A percentile compares a stretch with the other conserved stretches of the same genome.
These are phyloP conservation scores for Exserohilum rostratum DNA, from an alignment of 2,329 filamentous ascomycete genomes.

Conservation along the genomic window DNA sequence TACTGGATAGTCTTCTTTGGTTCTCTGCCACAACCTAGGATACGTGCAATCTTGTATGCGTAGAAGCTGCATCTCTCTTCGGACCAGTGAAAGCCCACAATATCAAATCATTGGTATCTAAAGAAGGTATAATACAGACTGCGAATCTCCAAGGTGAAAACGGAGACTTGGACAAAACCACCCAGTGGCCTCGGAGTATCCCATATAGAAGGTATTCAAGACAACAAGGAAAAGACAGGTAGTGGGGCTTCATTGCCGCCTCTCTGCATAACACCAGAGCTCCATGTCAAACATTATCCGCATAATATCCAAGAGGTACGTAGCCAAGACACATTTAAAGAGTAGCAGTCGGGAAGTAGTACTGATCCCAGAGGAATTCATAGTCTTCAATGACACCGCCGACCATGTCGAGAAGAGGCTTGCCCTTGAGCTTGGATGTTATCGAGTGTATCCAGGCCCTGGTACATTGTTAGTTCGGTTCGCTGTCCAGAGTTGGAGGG, in stretches of 20 bases:
- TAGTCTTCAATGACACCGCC: conserved; percentile 92
- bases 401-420: conserved; percentile 79
- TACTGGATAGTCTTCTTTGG: neutral
- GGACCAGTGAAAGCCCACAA: neutral
- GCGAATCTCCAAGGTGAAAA: neutral
- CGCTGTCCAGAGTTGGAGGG: neutral
- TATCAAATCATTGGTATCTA: conserved; percentile 27
- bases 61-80: neutral
- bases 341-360: conserved; percentile 80
- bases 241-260: neutral
- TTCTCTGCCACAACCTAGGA: neutral
- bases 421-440: conserved; percentile 72
- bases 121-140: conserved; percentile 20
- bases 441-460: conserved; percentile 70
- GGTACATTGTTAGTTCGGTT: conserved; percentile 21
- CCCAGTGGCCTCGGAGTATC: conserved; percentile 3
- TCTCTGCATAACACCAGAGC: neutral
- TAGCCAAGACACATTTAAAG: conserved; percentile 42
- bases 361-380: conserved; percentile 97
- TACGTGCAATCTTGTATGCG: neutral
- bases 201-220: neutral
- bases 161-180: neutral
- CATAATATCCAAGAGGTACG: neutral
- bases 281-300: conserved; percentile 1
- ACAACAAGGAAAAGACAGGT: neutral